These are phyloP conservation scores for Elsinoe batatas DNA, from an alignment of 2,329 filamentous ascomycete genomes.

Conservation along the genomic window DNA sequence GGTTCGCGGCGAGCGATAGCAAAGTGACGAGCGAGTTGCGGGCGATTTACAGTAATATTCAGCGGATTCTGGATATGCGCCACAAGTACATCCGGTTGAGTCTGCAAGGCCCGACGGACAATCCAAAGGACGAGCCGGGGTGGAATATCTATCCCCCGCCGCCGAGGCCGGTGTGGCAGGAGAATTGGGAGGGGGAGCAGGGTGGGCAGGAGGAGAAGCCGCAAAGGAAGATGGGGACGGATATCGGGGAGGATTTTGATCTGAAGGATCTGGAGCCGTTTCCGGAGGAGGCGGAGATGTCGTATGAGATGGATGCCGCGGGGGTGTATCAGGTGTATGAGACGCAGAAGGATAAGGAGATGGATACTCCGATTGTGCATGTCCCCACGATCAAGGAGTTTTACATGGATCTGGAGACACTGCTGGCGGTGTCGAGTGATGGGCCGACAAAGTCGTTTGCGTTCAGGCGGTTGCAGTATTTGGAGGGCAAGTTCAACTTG, in stretches of 20 bases:
- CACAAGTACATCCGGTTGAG: constrained; percentile 84
- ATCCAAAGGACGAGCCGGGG: constrained; percentile 71
- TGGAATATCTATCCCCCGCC: constrained; percentile 90
- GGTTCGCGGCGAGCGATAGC: constrained; percentile 61
- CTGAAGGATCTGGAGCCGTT: constrained; percentile 68
- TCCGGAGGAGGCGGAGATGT: constrained; percentile 59
- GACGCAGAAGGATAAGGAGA: constrained; percentile 50
- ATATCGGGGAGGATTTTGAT: constrained; percentile 88
- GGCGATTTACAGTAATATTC: constrained; percentile 81
- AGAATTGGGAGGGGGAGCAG: constrained; percentile 24
- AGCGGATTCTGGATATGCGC: constrained; percentile 76
- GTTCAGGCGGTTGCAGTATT: constrained; percentile 84
- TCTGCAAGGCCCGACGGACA: constrained; percentile 69
- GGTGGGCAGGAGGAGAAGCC: constrained; percentile 25
- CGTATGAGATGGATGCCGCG: constrained; percentile 67
- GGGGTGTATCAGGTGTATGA: constrained; percentile 92
- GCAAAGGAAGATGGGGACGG: constrained; percentile 71
- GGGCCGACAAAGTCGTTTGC: constrained; percentile 96
- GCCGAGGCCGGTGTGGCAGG: constrained; percentile 79
- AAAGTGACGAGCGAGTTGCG: constrained; percentile 75
- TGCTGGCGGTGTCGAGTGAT: constrained; percentile 84
- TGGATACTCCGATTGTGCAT: constrained; percentile 60
- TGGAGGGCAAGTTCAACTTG: constrained; percentile 95
- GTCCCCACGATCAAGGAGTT: constrained; percentile 93
- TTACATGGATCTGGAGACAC: constrained; percentile 84